phyloP scores from a whole-genome alignment of 306 rosid species.

The Acacia crassicarpa region DNA sequence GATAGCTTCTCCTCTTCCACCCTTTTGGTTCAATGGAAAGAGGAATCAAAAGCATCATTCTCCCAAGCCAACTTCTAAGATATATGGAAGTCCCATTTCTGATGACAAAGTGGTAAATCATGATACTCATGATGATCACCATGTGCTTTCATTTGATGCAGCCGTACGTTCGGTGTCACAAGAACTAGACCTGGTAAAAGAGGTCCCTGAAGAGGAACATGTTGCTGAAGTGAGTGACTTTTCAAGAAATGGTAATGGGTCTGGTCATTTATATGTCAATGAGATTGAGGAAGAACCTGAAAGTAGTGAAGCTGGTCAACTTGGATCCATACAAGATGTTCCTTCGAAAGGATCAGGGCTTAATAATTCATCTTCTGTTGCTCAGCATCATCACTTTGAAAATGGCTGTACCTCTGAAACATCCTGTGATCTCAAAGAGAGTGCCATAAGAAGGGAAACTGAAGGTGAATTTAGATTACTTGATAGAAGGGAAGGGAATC shows the following conservation, averaged over 20 bases:
- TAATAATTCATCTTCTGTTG: constrained; percentile 41
- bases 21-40: constrained; percentile 73
- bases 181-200: constrained; percentile 75
- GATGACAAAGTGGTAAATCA: constrained; percentile 60
- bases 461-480: constrained; percentile 91
- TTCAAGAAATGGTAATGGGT: constrained; percentile 45
- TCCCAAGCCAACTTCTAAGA: constrained; percentile 68
- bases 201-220: constrained; percentile 66
- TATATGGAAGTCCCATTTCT: constrained; percentile 75
- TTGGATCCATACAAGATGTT: constrained; percentile 34
- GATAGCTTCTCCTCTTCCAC: constrained; percentile 78
- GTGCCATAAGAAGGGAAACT: constrained; percentile 94
- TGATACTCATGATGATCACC: constrained; percentile 55
- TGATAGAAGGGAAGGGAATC: constrained; percentile 81
- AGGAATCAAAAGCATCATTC: constrained; percentile 58
- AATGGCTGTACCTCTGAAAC: constrained; percentile 60
- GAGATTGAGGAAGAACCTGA: constrained; percentile 68
- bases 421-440: constrained; percentile 66
- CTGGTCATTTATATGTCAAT: constrained; percentile 32
- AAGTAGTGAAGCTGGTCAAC: constrained; percentile 37
- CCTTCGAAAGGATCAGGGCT: constrained; percentile 45
- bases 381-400: constrained; percentile 48
- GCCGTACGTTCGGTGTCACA: constrained; percentile 82
- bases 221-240: constrained; percentile 38
- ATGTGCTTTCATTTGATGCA: constrained; percentile 82